Conservation (phyloP, 768 basidiomycete species). For the Mycena vitilis region DNA sequence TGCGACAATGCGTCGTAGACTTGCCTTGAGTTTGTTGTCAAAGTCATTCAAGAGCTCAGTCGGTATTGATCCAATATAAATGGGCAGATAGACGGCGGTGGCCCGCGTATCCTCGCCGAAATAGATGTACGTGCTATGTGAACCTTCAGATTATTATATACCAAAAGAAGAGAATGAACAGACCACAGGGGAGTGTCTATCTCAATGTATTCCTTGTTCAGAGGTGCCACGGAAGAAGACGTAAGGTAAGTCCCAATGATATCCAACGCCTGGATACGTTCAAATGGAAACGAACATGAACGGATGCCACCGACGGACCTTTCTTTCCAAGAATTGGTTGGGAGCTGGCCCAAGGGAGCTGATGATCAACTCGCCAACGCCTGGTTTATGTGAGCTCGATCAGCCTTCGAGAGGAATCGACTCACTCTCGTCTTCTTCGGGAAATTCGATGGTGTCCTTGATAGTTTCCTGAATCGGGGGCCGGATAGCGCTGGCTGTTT, state of each 20-base stretch:
- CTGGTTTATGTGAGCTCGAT: constrained; percentile 39
- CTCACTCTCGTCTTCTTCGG: constrained; percentile 93
- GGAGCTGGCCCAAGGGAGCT: constrained; percentile 83
- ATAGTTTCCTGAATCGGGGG: constrained; percentile 61
- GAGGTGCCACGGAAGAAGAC: constrained; percentile 81
- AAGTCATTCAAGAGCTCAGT: constrained; percentile 82
- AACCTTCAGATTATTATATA: constrained; percentile 11
- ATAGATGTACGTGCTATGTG: constrained; percentile 81
- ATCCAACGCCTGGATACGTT: constrained; percentile 74
- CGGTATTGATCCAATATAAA: constrained; percentile 89
- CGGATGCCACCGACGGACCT: constrained; percentile 52
- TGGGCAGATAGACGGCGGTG: constrained; percentile 75
- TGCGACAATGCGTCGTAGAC: constrained; percentile 73
- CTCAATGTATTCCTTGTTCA: constrained; percentile 94
- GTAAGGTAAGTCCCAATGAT: constrained; percentile 90
- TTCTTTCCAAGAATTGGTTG: constrained; percentile 76
- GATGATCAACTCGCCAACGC: constrained; percentile 85
- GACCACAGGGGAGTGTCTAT: constrained; percentile 91
- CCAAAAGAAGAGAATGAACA: constrained; percentile 32
- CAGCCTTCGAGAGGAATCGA: constrained; percentile 12
- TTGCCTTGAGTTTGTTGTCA: constrained; percentile 71
- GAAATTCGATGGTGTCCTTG: constrained; percentile 86
- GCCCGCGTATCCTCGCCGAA: constrained; percentile 84
- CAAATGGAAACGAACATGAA: constrained; percentile 10
- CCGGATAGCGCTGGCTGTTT: constrained; percentile 81